Evolutionary conservation across 2,329 filamentous ascomycete species (phyloP).

Genomic region (Piedraia hortae): DNA sequence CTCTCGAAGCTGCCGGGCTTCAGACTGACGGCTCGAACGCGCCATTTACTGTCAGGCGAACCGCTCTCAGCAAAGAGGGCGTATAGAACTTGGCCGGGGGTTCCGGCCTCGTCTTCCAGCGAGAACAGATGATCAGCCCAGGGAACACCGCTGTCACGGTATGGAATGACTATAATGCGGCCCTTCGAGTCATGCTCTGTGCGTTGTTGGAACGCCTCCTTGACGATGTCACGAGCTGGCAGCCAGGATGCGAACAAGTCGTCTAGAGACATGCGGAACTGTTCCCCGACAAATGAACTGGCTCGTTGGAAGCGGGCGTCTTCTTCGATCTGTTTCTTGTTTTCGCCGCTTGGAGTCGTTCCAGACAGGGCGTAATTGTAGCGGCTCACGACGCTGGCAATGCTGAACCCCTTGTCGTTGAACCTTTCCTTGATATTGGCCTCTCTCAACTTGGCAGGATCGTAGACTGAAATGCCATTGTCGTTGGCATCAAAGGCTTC

Average conservation of each 20-base stretch:
- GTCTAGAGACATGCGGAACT: constrained; percentile 57
- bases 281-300: constrained; percentile 60
- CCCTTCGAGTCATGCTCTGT: constrained; percentile 41
- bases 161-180: constrained; percentile 46
- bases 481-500: constrained; percentile 95
- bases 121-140: constrained; percentile 94
- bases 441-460: constrained; percentile 36
- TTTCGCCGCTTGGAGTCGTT: constrained; percentile 9
- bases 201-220: constrained; percentile 44
- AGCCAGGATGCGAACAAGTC: constrained; percentile 58
- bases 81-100: constrained; percentile 37
- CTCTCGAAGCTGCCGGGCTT: constrained; percentile 70
- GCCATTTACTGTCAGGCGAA: constrained; percentile 55
- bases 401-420: constrained; percentile 52
- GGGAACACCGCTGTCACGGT: constrained; percentile 36
- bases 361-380: constrained; percentile 36
- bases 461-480: constrained; percentile 72
- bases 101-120: constrained; percentile 36
- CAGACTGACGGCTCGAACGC: constrained; percentile 74
- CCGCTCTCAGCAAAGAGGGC: constrained; percentile 75
- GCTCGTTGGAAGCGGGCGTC: constrained; percentile 55
- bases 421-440: constrained; percentile 62
- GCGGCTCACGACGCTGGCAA: constrained; percentile 68
- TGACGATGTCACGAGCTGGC: constrained; percentile 57
- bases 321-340: constrained; percentile 37